Evolutionary conservation across 352 stramenopile genomes (phyloP).

Genomic region (Globisporangium iwayamae): DNA sequence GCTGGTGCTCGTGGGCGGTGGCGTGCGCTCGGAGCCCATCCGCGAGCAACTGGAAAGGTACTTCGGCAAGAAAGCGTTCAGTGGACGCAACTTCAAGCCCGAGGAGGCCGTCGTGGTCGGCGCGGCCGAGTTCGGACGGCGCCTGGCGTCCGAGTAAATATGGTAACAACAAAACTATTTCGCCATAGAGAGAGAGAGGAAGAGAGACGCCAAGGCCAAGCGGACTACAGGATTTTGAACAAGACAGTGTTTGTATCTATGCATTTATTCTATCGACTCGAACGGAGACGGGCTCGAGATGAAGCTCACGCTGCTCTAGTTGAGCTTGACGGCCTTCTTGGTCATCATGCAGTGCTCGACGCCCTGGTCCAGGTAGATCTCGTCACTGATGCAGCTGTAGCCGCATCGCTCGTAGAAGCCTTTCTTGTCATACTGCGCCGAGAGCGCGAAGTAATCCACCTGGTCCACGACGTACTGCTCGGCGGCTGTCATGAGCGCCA

Average conservation of each 20-base stretch:
- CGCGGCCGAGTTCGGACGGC: conserved; percentile 51
- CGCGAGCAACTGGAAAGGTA: conserved; percentile 43
- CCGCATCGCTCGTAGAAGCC: conserved; percentile 71
- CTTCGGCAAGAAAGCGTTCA: conserved; percentile 46
- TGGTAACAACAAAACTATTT: neutral
- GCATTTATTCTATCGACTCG: neutral
- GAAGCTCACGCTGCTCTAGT: neutral
- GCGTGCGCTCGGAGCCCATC: conserved; percentile 49
- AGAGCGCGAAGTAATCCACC: conserved; percentile 39
- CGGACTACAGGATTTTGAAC: neutral
- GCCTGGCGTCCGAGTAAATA: conserved; percentile 23
- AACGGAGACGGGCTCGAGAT: too few species aligned
- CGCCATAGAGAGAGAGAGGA: neutral
- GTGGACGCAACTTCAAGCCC: conserved; percentile 42
- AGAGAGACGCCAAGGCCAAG: too few species aligned
- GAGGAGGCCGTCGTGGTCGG: conserved; percentile 63
- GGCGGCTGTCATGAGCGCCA: conserved; percentile 34
- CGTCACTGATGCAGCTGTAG: conserved; percentile 42
- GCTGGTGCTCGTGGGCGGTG: conserved; percentile 59
- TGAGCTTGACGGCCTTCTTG: conserved; percentile 1
- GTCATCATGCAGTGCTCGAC: conserved; percentile 43
- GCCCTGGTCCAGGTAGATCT: conserved; percentile 53
- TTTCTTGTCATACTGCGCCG: conserved; percentile 46
- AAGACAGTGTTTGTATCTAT: neutral
- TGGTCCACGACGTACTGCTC: conserved; percentile 27